Base-by-base conservation (phyloP, 202 grass and related monocot genomes). In the Bolboschoenoplectus hybrid region DNA sequence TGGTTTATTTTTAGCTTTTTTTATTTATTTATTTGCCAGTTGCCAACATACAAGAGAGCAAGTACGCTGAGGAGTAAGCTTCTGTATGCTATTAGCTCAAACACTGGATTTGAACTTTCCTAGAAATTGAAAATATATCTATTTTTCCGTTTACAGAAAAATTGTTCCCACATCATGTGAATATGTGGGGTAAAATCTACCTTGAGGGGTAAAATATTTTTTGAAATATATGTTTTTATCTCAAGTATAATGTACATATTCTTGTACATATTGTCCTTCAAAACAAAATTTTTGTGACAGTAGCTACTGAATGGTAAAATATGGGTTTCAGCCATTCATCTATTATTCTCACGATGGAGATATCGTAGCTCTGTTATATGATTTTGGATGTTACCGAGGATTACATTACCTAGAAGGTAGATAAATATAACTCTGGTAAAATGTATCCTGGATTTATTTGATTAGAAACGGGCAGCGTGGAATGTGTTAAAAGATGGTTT, bases 61-160 rank as follows among this genome's bases (percentile, higher is more conserved):
- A 92, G 90, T 85, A 96, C 97, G 10, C 85, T 98, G 85, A 94
- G 93, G 90, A 96, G 85, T 90, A 99, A 98, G 92, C 92, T 97
- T 81, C 87, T 97, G 0, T 97, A 97, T 76, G 88, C 92, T 51
- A 91, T 97, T 75, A 97, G 87, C 87, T 97, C 94, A 14, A 97
- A 97, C 80, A 89, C 94, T 20, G 94, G 92, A 61, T 97, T 97
- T 87, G 92, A 97, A 82, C 94, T 97, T 41, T 94, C 94, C 0
- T 97, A 93, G 85, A 76, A 40, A 14, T 86, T 87, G 34, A 76
- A 44, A 53, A 41, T 26, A 20, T 67, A 4, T 56, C 26, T 8
- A 81, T 38, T 38, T 84, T 84, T 41, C n/a, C 44, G 8, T 49
- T 66, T 82, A 32, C 7, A 47, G 39, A 58, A 52, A 51, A 39